phyloP scores from a whole-genome alignment of 176 grass and related monocot species.

The Aegilops speltoides region DNA sequence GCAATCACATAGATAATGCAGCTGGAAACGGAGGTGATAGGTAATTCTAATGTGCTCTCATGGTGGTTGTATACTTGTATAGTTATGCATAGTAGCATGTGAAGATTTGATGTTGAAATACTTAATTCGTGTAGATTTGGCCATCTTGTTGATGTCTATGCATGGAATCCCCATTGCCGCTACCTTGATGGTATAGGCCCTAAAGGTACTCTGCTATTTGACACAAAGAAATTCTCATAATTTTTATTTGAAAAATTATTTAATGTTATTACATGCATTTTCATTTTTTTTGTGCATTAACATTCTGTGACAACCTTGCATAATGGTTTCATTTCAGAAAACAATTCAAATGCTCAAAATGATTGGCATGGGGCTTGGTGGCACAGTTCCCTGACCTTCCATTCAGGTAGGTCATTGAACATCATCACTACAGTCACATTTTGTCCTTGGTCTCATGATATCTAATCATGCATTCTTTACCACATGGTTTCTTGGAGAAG shows the following conservation, averaged over 20 bases:
- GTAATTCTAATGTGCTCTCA: slow-evolving; percentile 41
- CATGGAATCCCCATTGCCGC: slow-evolving; percentile 95
- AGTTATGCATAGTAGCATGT: not conserved
- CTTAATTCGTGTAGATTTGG: slow-evolving; percentile 59
- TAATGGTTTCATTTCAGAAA: slow-evolving; percentile 54
- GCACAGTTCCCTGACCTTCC: slow-evolving; percentile 72
- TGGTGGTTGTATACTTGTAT: not conserved
- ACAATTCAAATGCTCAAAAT: slow-evolving; percentile 89
- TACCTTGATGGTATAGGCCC: slow-evolving; percentile 83
- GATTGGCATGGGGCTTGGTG: slow-evolving; percentile 98
- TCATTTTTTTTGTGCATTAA: not conserved
- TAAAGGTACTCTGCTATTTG: slow-evolving; percentile 56
- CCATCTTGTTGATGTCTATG: slow-evolving; percentile 91
- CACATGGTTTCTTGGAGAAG: not conserved
- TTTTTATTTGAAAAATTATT: slow-evolving; percentile 1
- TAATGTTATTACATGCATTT: not conserved
- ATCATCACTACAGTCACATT: not conserved
- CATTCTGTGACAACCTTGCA: slow-evolving; percentile 2
- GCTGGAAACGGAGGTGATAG: slow-evolving; percentile 89
- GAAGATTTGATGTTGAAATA: slow-evolving; percentile 2
- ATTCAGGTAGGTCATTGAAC: slow-evolving; percentile 55
- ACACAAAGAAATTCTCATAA: slow-evolving; percentile 5
- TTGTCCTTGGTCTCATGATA: not conserved
- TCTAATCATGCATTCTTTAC: not conserved
- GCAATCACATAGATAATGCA: slow-evolving; percentile 82